Percentiles rank a stretch among this genome's conserved stretches.
phyloP scores from a whole-genome alignment of 176 grass and related monocot genomes.

The Triticum urartu region DNA sequence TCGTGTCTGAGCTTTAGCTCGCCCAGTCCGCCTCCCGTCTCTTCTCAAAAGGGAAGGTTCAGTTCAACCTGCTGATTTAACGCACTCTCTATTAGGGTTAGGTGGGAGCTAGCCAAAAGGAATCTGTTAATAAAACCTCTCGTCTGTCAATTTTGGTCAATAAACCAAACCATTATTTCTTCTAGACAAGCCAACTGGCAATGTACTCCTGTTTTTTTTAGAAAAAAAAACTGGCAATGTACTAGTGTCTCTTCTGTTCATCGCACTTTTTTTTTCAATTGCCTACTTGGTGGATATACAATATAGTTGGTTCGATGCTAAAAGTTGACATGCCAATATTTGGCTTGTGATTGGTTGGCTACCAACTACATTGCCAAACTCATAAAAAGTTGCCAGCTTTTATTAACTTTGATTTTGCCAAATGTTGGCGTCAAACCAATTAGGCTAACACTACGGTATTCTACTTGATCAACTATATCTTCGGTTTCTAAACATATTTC shows the following conservation, averaged over 20 bases:
- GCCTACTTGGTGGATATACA: too few relatives aligned
- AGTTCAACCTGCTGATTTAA: conserved; percentile 41
- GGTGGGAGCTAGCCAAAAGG: neutral
- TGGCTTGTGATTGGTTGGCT: too few relatives aligned
- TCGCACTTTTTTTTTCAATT: neutral
- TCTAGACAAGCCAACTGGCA: neutral
- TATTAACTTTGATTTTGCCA: too few relatives aligned
- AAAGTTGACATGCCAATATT: too few relatives aligned
- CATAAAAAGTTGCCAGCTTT: too few relatives aligned
- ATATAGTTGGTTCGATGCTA: too few relatives aligned
- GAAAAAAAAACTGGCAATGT: neutral
- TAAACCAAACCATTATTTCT: neutral
- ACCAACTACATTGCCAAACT: too few relatives aligned
- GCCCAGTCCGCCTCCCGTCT: neutral
- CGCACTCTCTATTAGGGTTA: neutral
- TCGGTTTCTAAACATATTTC: too few relatives aligned
- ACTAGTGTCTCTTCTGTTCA: neutral
- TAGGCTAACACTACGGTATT: too few relatives aligned
- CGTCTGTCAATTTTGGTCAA: neutral
- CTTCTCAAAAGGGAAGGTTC: neutral
- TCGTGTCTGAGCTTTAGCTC: neutral
- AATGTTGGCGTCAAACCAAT: too few relatives aligned
- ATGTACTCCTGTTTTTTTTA: neutral
- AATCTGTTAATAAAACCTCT: neutral
- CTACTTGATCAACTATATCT: too few relatives aligned